Base-by-base conservation (phyloP, 176 grass and related monocot genomes). In the Zea luxurians region DNA sequence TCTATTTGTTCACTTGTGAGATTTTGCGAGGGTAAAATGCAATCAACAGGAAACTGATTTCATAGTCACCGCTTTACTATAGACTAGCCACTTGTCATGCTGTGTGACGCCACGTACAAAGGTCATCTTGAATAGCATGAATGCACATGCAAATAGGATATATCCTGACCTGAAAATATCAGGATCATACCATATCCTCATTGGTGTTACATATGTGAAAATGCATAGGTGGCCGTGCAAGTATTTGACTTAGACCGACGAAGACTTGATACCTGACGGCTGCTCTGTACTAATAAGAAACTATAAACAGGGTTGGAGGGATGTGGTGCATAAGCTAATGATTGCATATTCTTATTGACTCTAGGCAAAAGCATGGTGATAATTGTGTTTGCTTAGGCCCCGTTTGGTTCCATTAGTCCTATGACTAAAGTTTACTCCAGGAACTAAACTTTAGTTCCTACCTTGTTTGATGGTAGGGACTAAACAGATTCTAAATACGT, bases 11-110 rank as follows among this genome's bases (percentile, higher is more conserved):
- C 59, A 61, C 45, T 80, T 59, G 64, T 73, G 48, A 15, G 13
- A 49, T 59, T 77, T 59, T 77, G 48, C 42, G 8, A 72, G 59
- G 81, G 35, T 61, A 63, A 82, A 81, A 89, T 85, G 87, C 78
- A 85, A 78, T 11, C 87, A 72, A 71, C 66, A 77, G 71, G 70
- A 81, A 36, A 85, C 66, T 36, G 76, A 81, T 27, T 77, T 80
- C 72, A 42, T 62, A 27, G 77, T 50, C 40, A 65, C 21, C 57
- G 2, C 58, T 58, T 81, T 81, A 67, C 59, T 17, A 36, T 73
- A 72, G 48, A 52, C 59, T 77, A 71, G 66, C 55, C 66, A 71
- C 58, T 72, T 80, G 36, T 43, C 48, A 66, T 89, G 66, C 10
- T 69, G 7, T 84, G 70, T 83, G 61, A 63, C 70, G 69, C 62